Base-by-base conservation (phyloP, 2,329 filamentous ascomycete genomes). In the Colletotrichum tofieldiae region DNA sequence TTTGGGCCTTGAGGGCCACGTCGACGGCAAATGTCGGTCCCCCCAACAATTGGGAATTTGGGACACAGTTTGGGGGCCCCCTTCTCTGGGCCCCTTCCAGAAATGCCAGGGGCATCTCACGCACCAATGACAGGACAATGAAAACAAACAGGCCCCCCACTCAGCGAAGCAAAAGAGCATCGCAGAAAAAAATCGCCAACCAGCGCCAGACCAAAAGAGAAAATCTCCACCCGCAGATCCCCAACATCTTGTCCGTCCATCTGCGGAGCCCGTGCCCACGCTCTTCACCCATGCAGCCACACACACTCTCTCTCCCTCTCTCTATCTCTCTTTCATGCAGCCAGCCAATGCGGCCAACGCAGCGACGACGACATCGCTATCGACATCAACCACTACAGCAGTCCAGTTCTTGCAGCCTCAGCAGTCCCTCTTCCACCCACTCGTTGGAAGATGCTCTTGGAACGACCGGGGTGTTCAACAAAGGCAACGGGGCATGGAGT, bases 231-330 rank as follows among this genome's bases (percentile, higher is more conserved):
- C 78, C 82, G 82, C 82, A 83, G 77, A 82, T 84, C 82, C 82
- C 82, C 82, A 84, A 84, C 82, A 82, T 78, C 76, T 83, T 83
- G 81, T 83, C 82, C 82, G 81, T 77, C 70, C 37, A 65, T 62
- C 68, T 56, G 47, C 49, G 67, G 67, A 61, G 43, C 49, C 71
- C 69, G 65, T 69, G 65, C 65, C 49, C 26, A 20, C 39, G 35
- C 51, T n/a, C 6, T 32, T 11, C 37, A 26, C 12, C 39, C 26
- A 45, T 39, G 35, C 43, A 49, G 18, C 39, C 56, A 54, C 18
- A 11, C 29, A 32, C 29, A 32, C 29, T 32, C 52, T 20, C 18
- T 37, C 49, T n/a, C 52, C 20, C 47, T 49, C 35, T 35, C 35
- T 35, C 35, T 35, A n/a, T 26, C n/a, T 26, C 23, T 23, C 23